Percentiles rank a stretch among this genome's conserved stretches.
Evolutionary conservation across 306 rosid genomes (phyloP).

Genomic region (Lotus japonicus): DNA sequence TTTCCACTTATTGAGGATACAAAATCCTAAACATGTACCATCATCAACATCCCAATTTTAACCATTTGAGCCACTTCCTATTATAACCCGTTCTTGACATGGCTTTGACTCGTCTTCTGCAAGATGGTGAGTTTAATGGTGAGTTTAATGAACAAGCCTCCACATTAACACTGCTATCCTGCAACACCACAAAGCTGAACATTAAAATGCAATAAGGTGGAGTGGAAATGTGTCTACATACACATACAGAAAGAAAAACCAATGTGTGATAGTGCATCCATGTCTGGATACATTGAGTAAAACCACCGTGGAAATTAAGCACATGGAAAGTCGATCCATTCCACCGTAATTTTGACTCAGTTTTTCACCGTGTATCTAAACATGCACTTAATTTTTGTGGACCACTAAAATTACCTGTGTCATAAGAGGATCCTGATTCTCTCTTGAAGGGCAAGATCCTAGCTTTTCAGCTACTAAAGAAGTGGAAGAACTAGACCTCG

Average conservation of each 20-base stretch:
- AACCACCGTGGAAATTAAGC: too few relatives aligned
- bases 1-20: not conserved
- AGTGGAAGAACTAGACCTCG: slow-evolving; percentile 25
- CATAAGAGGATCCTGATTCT: not conserved
- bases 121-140: slow-evolving; percentile 9
- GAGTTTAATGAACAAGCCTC: slow-evolving; percentile 15
- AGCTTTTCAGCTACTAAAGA: not conserved
- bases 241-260: not conserved
- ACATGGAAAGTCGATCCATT: too few relatives aligned
- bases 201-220: not conserved
- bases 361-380: too few relatives aligned
- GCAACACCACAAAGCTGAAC: not conserved
- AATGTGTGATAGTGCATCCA: too few relatives aligned
- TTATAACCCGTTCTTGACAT: not conserved
- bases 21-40: not conserved
- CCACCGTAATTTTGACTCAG: too few relatives aligned
- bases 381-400: too few relatives aligned
- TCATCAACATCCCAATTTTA: slow-evolving; percentile 19
- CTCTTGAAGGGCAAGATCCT: not conserved
- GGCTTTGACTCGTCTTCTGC: not conserved
- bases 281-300: too few relatives aligned
- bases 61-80: slow-evolving; percentile 26
- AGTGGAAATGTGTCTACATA: not conserved
- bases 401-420: not conserved
- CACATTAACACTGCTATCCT: slow-evolving; percentile 11